A percentile compares a stretch with the other conserved stretches of the same genome.
Conservation (phyloP, 805 yeast genomes). For the Sporopachydermia quercuum region DNA sequence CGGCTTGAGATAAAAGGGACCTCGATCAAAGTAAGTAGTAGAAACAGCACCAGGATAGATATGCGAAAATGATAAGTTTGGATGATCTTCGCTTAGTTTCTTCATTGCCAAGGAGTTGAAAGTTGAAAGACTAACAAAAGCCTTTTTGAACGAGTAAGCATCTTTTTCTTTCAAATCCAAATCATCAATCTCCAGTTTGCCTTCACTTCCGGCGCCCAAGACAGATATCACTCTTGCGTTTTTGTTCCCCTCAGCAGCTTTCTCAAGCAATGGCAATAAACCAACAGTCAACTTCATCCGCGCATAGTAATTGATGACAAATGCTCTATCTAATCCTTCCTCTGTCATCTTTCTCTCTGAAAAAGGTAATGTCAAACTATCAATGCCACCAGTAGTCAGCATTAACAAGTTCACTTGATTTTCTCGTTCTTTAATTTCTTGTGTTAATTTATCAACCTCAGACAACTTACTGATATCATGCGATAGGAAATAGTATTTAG, state of each 20-base stretch:
- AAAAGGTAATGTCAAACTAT: conserved; percentile 7
- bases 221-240: conserved; percentile 15
- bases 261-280: conserved; percentile 12
- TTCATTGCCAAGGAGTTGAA: conserved; percentile 11
- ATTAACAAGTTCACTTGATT: conserved; percentile 8
- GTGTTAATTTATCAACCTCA: conserved; percentile 4
- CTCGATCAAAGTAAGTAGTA: conserved; percentile 6
- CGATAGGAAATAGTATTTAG: conserved; percentile 10
- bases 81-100: conserved; percentile 11
- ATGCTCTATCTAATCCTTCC: conserved; percentile 15
- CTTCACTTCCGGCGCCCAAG: conserved; percentile 13
- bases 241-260: conserved; percentile 10
- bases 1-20: background rate
- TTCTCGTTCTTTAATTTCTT: conserved; percentile 5
- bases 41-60: conserved; percentile 14
- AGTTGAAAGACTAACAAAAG: conserved; percentile 8
- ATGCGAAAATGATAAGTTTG: conserved; percentile 12
- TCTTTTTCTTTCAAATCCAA: conserved; percentile 12
- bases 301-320: conserved; percentile 15
- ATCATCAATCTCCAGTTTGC: conserved; percentile 11
- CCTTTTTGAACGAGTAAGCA: conserved; percentile 7
- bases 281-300: conserved; percentile 12
- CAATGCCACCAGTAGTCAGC: conserved; percentile 6
- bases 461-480: conserved; percentile 4
- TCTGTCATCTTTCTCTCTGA: conserved; percentile 20